Percentiles rank a stretch among this genome's conserved stretches.
Conservation (phyloP, 257 asterid genomes). For the Anisodus acutangulus region DNA sequence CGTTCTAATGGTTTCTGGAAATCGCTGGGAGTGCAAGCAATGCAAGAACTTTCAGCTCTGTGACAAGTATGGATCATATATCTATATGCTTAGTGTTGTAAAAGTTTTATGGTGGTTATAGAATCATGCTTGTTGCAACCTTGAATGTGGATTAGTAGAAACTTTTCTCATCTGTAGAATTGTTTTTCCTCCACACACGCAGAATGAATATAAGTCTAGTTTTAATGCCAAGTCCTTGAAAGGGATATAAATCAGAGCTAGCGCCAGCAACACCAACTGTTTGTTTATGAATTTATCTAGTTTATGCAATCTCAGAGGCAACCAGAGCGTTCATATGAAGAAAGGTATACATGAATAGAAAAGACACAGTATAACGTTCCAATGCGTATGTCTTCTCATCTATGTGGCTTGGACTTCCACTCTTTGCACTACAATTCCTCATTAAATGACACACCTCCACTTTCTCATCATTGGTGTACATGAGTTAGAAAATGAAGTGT, state of each 20-base stretch:
- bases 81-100: constrained; percentile 26
- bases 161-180: not conserved
- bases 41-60: constrained; percentile 92
- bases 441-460: constrained; percentile 7
- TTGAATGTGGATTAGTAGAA: not conserved
- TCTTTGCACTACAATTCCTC: constrained; percentile 19
- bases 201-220: constrained; percentile 9
- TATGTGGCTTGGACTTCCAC: constrained; percentile 23
- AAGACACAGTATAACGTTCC: not conserved
- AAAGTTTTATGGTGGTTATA: constrained; percentile 3
- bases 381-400: not conserved
- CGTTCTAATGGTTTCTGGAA: constrained; percentile 85
- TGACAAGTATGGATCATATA: constrained; percentile 60
- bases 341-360: not conserved
- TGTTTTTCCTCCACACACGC: not conserved
- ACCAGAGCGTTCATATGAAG: constrained; percentile 16
- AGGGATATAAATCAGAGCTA: constrained; percentile 9
- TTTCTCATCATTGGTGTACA: not conserved
- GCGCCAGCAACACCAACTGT: constrained; percentile 10
- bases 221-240: not conserved
- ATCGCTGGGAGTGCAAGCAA: constrained; percentile 82
- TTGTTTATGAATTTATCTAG: not conserved
- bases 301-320: not conserved
- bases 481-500: constrained; percentile 16
- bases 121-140: constrained; percentile 19